Percentiles rank a stretch among this genome's conserved stretches.
These are phyloP conservation scores for Suhomyces terraborum DNA, from an alignment of 1,139 yeast genomes.

Conservation along the genomic window DNA sequence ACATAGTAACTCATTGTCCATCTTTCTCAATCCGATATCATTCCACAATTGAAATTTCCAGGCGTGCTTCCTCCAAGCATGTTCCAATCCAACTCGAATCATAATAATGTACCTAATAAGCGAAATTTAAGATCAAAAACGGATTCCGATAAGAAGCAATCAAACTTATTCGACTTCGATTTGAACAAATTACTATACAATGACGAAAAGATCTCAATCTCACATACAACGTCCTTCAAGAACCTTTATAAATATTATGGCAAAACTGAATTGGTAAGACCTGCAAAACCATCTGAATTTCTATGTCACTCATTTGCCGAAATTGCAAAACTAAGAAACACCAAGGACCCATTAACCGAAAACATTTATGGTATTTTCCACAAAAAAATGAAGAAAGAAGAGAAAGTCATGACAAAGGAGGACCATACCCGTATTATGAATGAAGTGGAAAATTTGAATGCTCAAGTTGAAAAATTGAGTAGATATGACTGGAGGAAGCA, in stretches of 20 bases:
- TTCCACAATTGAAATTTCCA: no score
- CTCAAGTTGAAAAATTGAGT: slow-evolving; percentile 46
- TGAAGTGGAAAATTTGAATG: slow-evolving; percentile 53
- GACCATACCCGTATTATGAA: slow-evolving; percentile 54
- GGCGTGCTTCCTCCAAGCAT: no score
- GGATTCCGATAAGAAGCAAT: slow-evolving; percentile 13
- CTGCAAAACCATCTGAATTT: background rate
- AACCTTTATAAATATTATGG: slow-evolving; percentile 17
- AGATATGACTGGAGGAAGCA: slow-evolving; percentile 59
- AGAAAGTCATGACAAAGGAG: slow-evolving; percentile 58
- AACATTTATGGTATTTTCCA: slow-evolving; percentile 52
- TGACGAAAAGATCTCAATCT: slow-evolving; percentile 25
- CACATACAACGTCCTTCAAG: slow-evolving; percentile 11
- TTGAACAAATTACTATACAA: slow-evolving; percentile 29
- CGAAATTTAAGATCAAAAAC: slow-evolving; percentile 29
- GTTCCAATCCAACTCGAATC: background rate
- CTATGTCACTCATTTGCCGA: background rate
- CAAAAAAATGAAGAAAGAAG: slow-evolving; percentile 65
- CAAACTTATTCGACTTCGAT: slow-evolving; percentile 35
- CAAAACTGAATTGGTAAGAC: slow-evolving; percentile 14
- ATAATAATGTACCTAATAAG: slow-evolving; percentile 2
- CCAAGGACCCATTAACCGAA: slow-evolving; percentile 51
- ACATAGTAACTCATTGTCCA: no score
- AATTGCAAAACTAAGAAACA: slow-evolving; percentile 15
- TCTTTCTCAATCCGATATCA: no score